Base-by-base conservation (phyloP, 805 yeast genomes). In the Pichia manshurica region DNA sequence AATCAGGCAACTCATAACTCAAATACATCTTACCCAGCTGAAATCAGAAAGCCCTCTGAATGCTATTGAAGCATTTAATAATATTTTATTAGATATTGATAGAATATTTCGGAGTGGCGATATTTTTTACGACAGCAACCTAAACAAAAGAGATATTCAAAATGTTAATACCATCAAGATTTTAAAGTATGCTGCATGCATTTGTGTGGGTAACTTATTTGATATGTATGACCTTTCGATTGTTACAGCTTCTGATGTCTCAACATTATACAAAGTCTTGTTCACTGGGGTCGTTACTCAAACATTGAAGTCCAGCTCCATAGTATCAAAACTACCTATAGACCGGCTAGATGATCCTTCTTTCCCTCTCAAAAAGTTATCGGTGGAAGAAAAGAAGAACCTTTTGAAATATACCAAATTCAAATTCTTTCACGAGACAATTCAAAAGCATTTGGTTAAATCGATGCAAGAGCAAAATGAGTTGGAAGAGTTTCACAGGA, bases 311-410 rank as follows among this genome's bases (percentile, higher is more conserved):
- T 76, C 79, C 0, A 56, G 66, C 13, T 67, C 71, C 22, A 59
- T 71, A 2, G 69, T 68, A 50, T 74, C 74, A 55, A 77, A 76
- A 52, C 59, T 74, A 20, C 80, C 81, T 8, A 71, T 74, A 47
- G 71, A 70, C 15, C 57, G 63, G 8, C 64, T 69, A 1, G 59
- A 63, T 33, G 67, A 63, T 12, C 32, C 39, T 3, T 22, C 5
- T 12, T 48, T 23, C 28, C 35, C 45, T 13, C 13, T 50, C 5
- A 28, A 23, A 15, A 12, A 37, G 7, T 42, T 71, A 13, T 48
- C 60, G 12, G 64, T 66, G 4, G 44, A 58, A 1, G 61, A 62
- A 22, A 59, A 71, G 6, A 60, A 66, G 54, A 64, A 63, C 7
- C 52, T 75, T 21, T 59, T 77, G 0, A 56, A 62, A 1, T 58